Evolutionary conservation across 768 basidiomycete genomes (phyloP).

Genomic region (Nidularia sp.): DNA sequence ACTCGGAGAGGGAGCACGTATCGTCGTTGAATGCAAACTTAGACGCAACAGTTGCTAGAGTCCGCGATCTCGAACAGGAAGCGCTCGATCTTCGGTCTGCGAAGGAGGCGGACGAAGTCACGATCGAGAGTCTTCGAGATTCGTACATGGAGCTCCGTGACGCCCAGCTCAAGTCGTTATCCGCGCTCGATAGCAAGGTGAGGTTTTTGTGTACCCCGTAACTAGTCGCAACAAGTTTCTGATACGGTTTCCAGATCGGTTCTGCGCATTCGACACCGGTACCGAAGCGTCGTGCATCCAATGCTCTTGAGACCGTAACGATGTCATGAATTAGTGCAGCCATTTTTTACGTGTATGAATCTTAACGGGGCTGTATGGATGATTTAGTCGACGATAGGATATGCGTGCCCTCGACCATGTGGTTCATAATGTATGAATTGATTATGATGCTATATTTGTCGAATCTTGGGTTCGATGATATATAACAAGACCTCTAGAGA

Average conservation of each 20-base stretch:
- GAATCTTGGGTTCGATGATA: no score
- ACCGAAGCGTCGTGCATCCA: background rate
- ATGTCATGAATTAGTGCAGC: no score
- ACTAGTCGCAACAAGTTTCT: no score
- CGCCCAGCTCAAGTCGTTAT: slow-evolving; percentile 26
- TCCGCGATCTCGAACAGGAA: slow-evolving; percentile 25
- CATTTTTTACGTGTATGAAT: no score
- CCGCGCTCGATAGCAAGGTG: slow-evolving; percentile 32
- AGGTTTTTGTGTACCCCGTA: slow-evolving; percentile 5
- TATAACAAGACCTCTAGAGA: no score
- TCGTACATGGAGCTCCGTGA: slow-evolving; percentile 24
- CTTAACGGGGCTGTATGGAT: no score
- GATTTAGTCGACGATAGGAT: no score
- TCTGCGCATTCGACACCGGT: slow-evolving; percentile 21
- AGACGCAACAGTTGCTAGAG: slow-evolving; percentile 7
- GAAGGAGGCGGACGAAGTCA: slow-evolving; percentile 28
- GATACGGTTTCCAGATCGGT: slow-evolving; percentile 13
- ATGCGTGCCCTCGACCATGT: no score
- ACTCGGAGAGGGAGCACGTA: slow-evolving; percentile 10
- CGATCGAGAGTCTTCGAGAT: slow-evolving; percentile 26
- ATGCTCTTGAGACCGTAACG: no score
- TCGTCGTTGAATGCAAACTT: slow-evolving; percentile 14
- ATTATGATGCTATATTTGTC: no score
- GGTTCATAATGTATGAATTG: no score
- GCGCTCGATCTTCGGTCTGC: slow-evolving; percentile 20